A percentile compares a stretch with the other conserved stretches of the same genome.
Conservation (phyloP, 2,329 filamentous ascomycete species). For the Aureobasidium namibiae region DNA sequence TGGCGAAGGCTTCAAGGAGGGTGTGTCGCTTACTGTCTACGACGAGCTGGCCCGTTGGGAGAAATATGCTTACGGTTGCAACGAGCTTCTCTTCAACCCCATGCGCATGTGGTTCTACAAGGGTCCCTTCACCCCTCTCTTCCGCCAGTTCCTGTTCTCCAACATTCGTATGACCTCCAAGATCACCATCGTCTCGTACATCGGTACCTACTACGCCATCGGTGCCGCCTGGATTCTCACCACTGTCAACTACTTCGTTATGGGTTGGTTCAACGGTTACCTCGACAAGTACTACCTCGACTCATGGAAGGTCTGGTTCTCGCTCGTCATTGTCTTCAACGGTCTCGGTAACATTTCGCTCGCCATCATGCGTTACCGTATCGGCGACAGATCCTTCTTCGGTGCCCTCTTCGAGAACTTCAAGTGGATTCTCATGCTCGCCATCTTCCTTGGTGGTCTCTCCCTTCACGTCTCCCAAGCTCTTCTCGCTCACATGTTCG, state of each 20-base stretch:
- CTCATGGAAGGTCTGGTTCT: conserved; percentile 73
- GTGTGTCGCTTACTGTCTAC: conserved; percentile 75
- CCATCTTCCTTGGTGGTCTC: conserved; percentile 34
- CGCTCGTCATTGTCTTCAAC: conserved; percentile 70
- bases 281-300: conserved; percentile 75
- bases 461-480: conserved; percentile 33
- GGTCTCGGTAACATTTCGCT: conserved; percentile 65
- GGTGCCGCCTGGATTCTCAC: conserved; percentile 69
- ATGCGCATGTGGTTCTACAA: conserved; percentile 61
- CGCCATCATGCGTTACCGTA: conserved; percentile 64
- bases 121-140: conserved; percentile 73
- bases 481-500: conserved; percentile 32
- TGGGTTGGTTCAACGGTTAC: conserved; percentile 68
- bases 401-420: conserved; percentile 45
- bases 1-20: conserved; percentile 72
- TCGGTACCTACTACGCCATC: conserved; percentile 74
- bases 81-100: conserved; percentile 73
- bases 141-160: conserved; percentile 64
- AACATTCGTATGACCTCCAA: conserved; percentile 69
- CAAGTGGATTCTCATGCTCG: conserved; percentile 54
- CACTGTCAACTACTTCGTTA: conserved; percentile 63
- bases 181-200: conserved; percentile 67
- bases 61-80: conserved; percentile 79
- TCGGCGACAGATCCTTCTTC: conserved; percentile 54
- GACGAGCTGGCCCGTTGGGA: conserved; percentile 81